Percentiles rank a stretch among this genome's conserved stretches.
Conservation (phyloP, 164 flowering plant genomes). For the Vitis riparia region DNA sequence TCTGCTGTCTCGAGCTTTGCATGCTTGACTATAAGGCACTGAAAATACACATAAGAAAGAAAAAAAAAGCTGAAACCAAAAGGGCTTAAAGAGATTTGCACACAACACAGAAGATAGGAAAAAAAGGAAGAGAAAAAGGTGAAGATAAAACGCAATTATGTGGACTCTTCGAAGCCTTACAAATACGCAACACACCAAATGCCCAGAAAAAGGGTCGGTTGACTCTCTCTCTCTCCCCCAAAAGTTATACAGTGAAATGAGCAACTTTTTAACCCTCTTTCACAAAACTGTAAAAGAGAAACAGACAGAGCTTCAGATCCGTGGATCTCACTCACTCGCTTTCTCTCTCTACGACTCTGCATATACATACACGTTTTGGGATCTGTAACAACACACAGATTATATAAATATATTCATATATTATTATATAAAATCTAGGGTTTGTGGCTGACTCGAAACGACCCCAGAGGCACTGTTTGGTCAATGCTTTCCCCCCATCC, state of each 20-base stretch:
- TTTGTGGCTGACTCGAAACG: slow-evolving; percentile 11
- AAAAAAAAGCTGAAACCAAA: slow-evolving; percentile 11
- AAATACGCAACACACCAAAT: slow-evolving; percentile 37
- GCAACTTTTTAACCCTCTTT: not conserved
- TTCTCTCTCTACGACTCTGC: not conserved
- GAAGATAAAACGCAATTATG: slow-evolving; percentile 46
- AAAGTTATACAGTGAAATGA: not conserved
- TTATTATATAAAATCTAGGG: slow-evolving; percentile 3
- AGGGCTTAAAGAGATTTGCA: slow-evolving; percentile 14
- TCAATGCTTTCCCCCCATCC: not conserved
- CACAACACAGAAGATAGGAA: slow-evolving; percentile 6
- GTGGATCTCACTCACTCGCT: not conserved
- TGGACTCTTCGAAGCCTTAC: slow-evolving; percentile 83
- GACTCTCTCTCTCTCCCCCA: slow-evolving; percentile 43
- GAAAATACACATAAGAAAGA: slow-evolving; percentile 1
- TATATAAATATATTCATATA: not conserved
- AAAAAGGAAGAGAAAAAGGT: slow-evolving; percentile 17
- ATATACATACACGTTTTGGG: slow-evolving; percentile 1
- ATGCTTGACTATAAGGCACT: slow-evolving; percentile 36
- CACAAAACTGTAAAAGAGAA: not conserved
- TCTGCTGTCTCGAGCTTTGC: slow-evolving; percentile 35
- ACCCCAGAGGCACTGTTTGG: slow-evolving; percentile 1
- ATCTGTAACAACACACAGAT: slow-evolving; percentile 6
- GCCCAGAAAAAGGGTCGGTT: slow-evolving; percentile 45
- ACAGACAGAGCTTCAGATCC: not conserved